These are phyloP conservation scores for Polyporus arcularius DNA, from an alignment of 768 basidiomycete genomes.

Conservation along the genomic window DNA sequence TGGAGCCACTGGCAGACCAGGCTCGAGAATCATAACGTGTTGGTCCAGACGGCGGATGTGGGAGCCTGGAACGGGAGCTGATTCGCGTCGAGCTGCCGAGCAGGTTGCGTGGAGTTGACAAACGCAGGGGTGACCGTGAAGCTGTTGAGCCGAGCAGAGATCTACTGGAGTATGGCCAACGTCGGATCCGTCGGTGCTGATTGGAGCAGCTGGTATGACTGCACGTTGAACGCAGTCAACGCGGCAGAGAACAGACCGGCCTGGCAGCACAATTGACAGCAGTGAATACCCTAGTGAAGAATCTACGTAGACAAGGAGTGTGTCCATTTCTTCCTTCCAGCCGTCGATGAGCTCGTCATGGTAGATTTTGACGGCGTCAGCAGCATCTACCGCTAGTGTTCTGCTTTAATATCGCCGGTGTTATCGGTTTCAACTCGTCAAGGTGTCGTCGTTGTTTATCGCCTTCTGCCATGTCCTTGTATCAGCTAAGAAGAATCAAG, in stretches of 20 bases:
- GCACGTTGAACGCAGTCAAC: constrained; percentile 24
- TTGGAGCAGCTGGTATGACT: constrained; percentile 20
- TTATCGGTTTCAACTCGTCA: too few species aligned
- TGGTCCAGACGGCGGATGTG: constrained; percentile 18
- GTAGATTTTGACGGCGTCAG: too few species aligned
- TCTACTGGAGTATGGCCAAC: constrained; percentile 7
- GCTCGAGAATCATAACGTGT: constrained; percentile 27
- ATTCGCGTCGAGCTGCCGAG: not conserved
- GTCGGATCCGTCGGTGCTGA: not conserved
- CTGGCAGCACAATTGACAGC: constrained; percentile 9
- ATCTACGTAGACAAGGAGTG: constrained; percentile 22
- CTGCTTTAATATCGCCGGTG: too few species aligned
- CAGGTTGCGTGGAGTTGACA: constrained; percentile 6
- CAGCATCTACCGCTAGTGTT: too few species aligned
- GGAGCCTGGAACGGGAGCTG: constrained; percentile 2
- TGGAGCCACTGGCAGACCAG: too few species aligned
- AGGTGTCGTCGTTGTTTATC: too few species aligned
- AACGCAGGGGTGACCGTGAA: constrained; percentile 8
- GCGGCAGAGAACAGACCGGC: constrained; percentile 31
- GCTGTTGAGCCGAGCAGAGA: constrained; percentile 9
- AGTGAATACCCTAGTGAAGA: not conserved
- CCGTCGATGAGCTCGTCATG: constrained; percentile 14
- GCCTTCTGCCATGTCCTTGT: too few species aligned
- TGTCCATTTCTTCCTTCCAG: constrained; percentile 26
- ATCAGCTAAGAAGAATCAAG: too few species aligned